Percentiles rank a stretch among this genome's conserved stretches.
Conservation (phyloP, 108 stramenopile species). For the Nitzschia sp. region DNA sequence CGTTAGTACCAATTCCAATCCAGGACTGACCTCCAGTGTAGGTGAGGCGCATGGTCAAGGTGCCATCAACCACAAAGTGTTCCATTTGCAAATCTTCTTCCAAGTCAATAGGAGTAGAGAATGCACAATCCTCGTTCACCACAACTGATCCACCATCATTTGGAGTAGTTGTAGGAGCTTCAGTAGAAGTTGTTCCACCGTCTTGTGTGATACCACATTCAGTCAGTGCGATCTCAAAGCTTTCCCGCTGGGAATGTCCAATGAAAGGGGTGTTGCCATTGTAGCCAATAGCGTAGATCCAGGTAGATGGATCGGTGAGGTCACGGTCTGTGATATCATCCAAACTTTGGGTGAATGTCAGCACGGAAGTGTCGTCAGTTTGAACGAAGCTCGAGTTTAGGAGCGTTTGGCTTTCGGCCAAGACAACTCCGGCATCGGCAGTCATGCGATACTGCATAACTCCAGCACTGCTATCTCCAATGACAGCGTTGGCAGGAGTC, state of each 20-base stretch:
- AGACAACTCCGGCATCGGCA: neutral
- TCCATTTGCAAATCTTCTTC: conserved; percentile 7
- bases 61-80: conserved; percentile 21
- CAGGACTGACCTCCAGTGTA: conserved; percentile 19
- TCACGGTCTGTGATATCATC: neutral
- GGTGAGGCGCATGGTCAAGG: conserved; percentile 13
- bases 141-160: neutral
- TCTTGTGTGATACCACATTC: neutral
- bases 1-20: conserved; percentile 17
- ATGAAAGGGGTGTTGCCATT: neutral
- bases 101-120: conserved; percentile 8
- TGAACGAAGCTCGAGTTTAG: conserved; percentile 8
- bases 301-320: conserved; percentile 4
- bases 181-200: neutral
- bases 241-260: neutral
- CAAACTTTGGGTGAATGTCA: conserved; percentile 15
- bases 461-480: conserved; percentile 19
- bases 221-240: neutral
- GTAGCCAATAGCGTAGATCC: conserved; percentile 14
- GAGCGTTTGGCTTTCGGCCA: conserved; percentile 1
- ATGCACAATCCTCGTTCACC: conserved; percentile 1
- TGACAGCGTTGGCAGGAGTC: conserved; percentile 15
- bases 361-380: neutral
- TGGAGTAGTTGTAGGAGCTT: neutral
- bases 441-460: conserved; percentile 8